phyloP scores from a whole-genome alignment of 768 basidiomycete genomes.

The Phylloporus rhodoxanthus region DNA sequence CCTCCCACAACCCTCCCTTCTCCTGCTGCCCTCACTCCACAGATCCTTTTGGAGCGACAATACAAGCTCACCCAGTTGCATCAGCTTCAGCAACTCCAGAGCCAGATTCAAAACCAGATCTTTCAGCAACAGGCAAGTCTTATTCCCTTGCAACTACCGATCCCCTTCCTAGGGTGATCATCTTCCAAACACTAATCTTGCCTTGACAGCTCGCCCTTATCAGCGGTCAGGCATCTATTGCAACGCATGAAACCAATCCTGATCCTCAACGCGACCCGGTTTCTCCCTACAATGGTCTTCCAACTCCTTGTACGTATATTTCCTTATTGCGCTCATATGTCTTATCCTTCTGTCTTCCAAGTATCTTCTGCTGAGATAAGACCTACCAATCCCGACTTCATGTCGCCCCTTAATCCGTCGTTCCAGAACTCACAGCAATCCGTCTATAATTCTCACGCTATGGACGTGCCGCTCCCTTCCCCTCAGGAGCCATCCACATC shows the following conservation, averaged over 20 bases:
- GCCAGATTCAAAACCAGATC: slow-evolving; percentile 82
- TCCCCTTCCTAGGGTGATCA: slow-evolving; percentile 2
- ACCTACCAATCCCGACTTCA: slow-evolving; percentile 52
- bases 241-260: slow-evolving; percentile 34
- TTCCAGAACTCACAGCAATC: slow-evolving; percentile 30
- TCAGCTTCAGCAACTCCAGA: slow-evolving; percentile 71
- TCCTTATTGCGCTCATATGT: slow-evolving; percentile 2
- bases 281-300: slow-evolving; percentile 46
- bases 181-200: slow-evolving; percentile 8
- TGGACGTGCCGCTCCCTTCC: slow-evolving; percentile 26
- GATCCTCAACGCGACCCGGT: slow-evolving; percentile 33
- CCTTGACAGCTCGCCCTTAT: slow-evolving; percentile 59
- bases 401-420: slow-evolving; percentile 56
- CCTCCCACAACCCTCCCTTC: slow-evolving; percentile 10
- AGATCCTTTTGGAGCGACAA: slow-evolving; percentile 66
- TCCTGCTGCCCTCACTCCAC: slow-evolving; percentile 33
- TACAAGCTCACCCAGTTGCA: slow-evolving; percentile 74
- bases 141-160: slow-evolving; percentile 3
- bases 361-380: slow-evolving; percentile 64
- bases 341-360: slow-evolving; percentile 25
- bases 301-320: slow-evolving; percentile 56
- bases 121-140: slow-evolving; percentile 79
- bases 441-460: slow-evolving; percentile 20
- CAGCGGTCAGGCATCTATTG: slow-evolving; percentile 38
- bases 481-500: slow-evolving; percentile 28